Evolutionary conservation across 2,329 filamentous ascomycete species (phyloP).

Genomic region (Parascedosporium putredinis): DNA sequence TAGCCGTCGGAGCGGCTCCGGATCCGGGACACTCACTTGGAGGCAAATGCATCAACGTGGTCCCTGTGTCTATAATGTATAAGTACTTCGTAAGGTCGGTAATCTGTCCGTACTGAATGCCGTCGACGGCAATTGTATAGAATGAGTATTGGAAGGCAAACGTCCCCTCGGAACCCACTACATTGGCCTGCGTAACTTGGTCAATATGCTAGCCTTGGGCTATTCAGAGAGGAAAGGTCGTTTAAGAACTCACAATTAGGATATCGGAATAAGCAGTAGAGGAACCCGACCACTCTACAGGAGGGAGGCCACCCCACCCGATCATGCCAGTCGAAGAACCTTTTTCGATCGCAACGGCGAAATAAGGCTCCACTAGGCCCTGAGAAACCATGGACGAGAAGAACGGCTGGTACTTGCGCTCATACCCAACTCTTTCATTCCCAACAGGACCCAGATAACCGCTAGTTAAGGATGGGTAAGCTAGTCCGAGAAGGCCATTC

Average conservation of each 20-base stretch:
- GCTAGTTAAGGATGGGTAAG: slow-evolving; percentile 38
- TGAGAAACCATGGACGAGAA: slow-evolving; percentile 37
- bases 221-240: not conserved
- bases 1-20: not conserved
- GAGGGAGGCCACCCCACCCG: slow-evolving; percentile 35
- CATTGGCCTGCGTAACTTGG: slow-evolving; percentile 26
- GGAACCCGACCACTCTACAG: slow-evolving; percentile 20
- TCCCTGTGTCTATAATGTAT: slow-evolving; percentile 42
- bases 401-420: slow-evolving; percentile 35
- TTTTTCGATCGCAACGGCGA: slow-evolving; percentile 37
- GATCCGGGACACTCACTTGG: slow-evolving; percentile 25
- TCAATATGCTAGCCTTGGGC: slow-evolving; percentile 1
- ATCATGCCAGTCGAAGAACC: slow-evolving; percentile 35
- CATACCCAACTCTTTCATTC: slow-evolving; percentile 27
- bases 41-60: slow-evolving; percentile 39
- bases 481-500: slow-evolving; percentile 39
- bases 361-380: slow-evolving; percentile 32
- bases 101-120: slow-evolving; percentile 31
- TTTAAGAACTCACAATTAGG: slow-evolving; percentile 29
- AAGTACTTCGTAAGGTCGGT: slow-evolving; percentile 32
- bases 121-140: slow-evolving; percentile 42
- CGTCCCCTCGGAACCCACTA: slow-evolving; percentile 19
- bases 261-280: slow-evolving; percentile 27
- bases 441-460: slow-evolving; percentile 30
- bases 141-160: slow-evolving; percentile 31